Percentiles rank a stretch among this genome's conserved stretches.
Conservation (phyloP, 192 early-diverging fungal genomes). For the Coemansia sp. region DNA sequence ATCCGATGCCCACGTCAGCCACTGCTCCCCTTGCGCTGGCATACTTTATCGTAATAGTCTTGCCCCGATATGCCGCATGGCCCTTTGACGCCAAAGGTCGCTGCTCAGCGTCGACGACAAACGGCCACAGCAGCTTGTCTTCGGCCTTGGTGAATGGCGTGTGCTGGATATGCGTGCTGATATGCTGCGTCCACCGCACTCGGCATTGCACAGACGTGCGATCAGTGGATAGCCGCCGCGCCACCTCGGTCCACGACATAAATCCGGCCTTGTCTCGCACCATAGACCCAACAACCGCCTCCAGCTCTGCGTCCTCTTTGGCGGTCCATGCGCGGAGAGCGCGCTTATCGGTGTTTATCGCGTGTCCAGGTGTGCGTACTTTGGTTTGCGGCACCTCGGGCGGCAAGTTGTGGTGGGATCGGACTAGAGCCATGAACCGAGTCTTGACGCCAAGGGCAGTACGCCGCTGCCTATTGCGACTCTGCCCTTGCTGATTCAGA, state of each 20-base stretch:
- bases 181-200: conserved; percentile 15
- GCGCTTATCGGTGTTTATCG: neutral
- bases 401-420: neutral
- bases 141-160: conserved; percentile 22
- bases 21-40: neutral
- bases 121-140: conserved; percentile 28
- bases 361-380: neutral
- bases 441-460: neutral
- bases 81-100: neutral
- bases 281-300: conserved; percentile 2
- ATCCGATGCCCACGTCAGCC: conserved; percentile 17
- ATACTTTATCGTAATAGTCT: conserved; percentile 9
- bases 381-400: neutral
- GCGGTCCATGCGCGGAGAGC: conserved; percentile 13
- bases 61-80: neutral
- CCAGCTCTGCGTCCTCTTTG: conserved; percentile 22
- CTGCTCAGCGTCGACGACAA: conserved; percentile 8
- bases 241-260: conserved; percentile 19
- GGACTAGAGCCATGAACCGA: neutral
- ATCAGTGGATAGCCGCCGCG: conserved; percentile 3
- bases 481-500: neutral
- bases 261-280: conserved; percentile 2
- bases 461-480: neutral
- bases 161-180: conserved; percentile 25
- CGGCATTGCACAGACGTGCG: conserved; percentile 14